Conservation (phyloP, 305 asterid species). For the Fraxinus angustifolia region DNA sequence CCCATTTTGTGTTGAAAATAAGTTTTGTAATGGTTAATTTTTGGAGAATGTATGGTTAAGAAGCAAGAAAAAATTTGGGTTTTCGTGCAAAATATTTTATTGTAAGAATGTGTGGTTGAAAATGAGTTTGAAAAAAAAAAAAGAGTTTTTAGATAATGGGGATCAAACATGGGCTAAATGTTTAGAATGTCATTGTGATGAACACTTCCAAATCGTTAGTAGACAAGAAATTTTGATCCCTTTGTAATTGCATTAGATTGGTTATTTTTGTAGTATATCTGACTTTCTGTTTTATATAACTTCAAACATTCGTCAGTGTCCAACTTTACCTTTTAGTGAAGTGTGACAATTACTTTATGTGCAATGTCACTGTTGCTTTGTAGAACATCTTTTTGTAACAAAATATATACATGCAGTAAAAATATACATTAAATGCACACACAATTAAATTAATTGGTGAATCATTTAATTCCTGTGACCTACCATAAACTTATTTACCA, state of each 20-base stretch:
- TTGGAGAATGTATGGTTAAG: too few relatives aligned
- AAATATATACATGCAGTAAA: neutral
- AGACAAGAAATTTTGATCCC: neutral
- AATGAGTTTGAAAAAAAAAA: too few relatives aligned
- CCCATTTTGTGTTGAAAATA: too few relatives aligned
- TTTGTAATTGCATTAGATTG: neutral
- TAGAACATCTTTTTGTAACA: neutral
- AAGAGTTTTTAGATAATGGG: too few relatives aligned
- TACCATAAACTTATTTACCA: neutral
- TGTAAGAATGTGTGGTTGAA: too few relatives aligned
- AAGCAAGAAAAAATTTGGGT: too few relatives aligned
- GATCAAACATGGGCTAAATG: neutral
- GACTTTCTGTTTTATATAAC: neutral
- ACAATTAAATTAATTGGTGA: neutral
- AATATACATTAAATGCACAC: neutral
- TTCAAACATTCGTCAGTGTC: neutral
- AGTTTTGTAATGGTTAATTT: too few relatives aligned
- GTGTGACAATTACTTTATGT: neutral
- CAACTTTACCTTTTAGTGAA: neutral
- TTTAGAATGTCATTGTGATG: neutral
- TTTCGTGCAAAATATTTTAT: too few relatives aligned
- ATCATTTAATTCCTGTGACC: neutral
- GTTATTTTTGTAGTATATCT: neutral
- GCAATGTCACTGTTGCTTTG: neutral
- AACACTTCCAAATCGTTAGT: neutral